Conservation (phyloP, 2,329 filamentous ascomycete species). For the Aureobasidium subglaciale region DNA sequence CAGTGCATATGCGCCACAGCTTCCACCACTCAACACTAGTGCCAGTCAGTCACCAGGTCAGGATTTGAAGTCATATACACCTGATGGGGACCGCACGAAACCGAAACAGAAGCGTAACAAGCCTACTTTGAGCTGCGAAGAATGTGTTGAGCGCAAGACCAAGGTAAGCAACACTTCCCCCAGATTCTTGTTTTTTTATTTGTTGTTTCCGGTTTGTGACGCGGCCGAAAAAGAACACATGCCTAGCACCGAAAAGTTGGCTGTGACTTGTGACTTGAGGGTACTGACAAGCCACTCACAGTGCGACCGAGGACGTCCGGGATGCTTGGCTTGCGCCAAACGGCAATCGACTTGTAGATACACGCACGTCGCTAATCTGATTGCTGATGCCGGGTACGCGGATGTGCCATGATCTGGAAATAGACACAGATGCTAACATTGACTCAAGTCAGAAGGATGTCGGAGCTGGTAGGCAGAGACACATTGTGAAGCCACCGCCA, state of each 20-base stretch:
- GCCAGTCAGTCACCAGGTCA: background rate
- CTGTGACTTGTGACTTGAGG: background rate
- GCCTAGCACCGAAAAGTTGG: constrained; percentile 4
- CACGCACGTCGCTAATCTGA: constrained; percentile 66
- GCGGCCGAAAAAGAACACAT: background rate
- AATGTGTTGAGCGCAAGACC: constrained; percentile 76
- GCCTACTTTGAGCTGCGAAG: constrained; percentile 69
- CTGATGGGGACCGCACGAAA: constrained; percentile 18
- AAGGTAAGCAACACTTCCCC: constrained; percentile 48
- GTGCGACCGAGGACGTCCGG: constrained; percentile 67
- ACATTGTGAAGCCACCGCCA: constrained; percentile 29
- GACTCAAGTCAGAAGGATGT: background rate
- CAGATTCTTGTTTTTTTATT: background rate
- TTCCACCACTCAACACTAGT: background rate
- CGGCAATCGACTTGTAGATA: constrained; percentile 69
- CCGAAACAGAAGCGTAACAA: constrained; percentile 76
- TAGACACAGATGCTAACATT: background rate
- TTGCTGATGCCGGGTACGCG: constrained; percentile 55
- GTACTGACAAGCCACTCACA: constrained; percentile 29
- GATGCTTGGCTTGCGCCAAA: constrained; percentile 56
- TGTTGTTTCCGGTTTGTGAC: background rate
- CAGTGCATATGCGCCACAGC: constrained; percentile 2
- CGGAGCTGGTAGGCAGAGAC: constrained; percentile 5
- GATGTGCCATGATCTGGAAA: background rate
- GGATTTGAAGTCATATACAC: background rate